phyloP scores from a whole-genome alignment of 768 basidiomycete genomes.

The Lactarius hengduanensis region DNA sequence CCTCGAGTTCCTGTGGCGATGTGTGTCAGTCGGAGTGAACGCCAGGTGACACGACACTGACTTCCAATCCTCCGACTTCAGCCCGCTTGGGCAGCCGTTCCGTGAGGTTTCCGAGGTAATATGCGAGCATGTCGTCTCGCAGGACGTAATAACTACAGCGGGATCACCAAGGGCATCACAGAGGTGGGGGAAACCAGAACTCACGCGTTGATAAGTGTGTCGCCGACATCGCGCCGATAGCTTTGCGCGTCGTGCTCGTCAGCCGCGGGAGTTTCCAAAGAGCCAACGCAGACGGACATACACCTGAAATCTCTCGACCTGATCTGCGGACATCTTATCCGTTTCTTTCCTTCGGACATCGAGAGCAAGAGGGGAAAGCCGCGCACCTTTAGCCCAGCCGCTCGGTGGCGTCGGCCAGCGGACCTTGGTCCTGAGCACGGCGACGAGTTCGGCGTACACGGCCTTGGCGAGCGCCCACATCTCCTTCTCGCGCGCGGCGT shows the following conservation, averaged over 20 bases:
- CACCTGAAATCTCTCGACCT: constrained; percentile 77
- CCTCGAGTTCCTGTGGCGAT: constrained; percentile 70
- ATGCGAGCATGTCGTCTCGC: constrained; percentile 77
- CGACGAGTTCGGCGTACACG: constrained; percentile 78
- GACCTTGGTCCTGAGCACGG: constrained; percentile 68
- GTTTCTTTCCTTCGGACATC: constrained; percentile 10
- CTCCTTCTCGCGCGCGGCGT: constrained; percentile 39
- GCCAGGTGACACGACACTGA: constrained; percentile 33
- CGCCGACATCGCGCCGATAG: constrained; percentile 83
- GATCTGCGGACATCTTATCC: constrained; percentile 48
- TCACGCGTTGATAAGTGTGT: constrained; percentile 86
- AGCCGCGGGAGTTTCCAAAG: not conserved
- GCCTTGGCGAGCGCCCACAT: constrained; percentile 61
- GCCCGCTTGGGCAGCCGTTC: constrained; percentile 49
- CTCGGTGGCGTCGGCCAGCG: constrained; percentile 58
- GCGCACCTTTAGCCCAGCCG: constrained; percentile 69
- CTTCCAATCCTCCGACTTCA: constrained; percentile 71
- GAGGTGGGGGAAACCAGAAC: constrained; percentile 32
- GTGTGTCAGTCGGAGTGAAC: constrained; percentile 4
- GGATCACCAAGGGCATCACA: not conserved
- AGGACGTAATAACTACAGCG: constrained; percentile 74
- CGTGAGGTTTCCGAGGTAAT: constrained; percentile 60
- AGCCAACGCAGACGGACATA: constrained; percentile 39
- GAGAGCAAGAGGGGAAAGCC: not conserved
- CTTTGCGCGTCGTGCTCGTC: constrained; percentile 37